Base-by-base conservation (phyloP, 768 basidiomycete species). In the Mrakia blollopis region DNA sequence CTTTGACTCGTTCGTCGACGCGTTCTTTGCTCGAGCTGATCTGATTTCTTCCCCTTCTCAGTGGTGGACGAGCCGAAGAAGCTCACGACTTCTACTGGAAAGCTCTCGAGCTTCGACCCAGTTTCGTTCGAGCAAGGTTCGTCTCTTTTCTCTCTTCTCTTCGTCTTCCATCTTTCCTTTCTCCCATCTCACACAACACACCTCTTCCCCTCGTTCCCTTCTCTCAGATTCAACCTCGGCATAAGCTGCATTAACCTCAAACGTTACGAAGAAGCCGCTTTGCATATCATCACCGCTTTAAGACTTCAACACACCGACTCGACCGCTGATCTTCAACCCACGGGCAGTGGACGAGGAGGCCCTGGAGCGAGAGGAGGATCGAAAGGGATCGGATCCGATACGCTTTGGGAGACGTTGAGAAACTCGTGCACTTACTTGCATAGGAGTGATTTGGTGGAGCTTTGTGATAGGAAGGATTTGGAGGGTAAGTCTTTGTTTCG, bases 241-340 rank as follows among this genome's bases (percentile, higher is more conserved):
- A 97, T 97, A 78, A 92, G 93, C 1, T 92, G 90, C 82, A 92
- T 93, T 81, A 94, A 93, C 82, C 87, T 98, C 75, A 87, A 94
- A 92, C 88, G 90, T 70, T 94, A 92, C 81, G 89, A 91, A 57
- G 92, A 97, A 81, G 94, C 92, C 0, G 91, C 91, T 18, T 89
- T 90, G 30, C 90, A 94, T 78, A 90, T 97, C 65, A 85, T 98
- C 13, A 93, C 95, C 81, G 94, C 96, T 9, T 87, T 99, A 3
- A 87, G 91, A 54, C 85, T 98, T 35, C 97, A 99, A 83, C 92
- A 95, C 78, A 89, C 88, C 69, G 95, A 98, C 80, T 80, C 82
- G 0, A 88, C 89, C 11, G 47, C 47, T 2, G 47, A 50, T 50
- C 13, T 86, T 90, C n/a, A 82, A 84, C 78, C 69, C n/a, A n/a